Percentiles rank a stretch among this genome's conserved stretches.
These are phyloP conservation scores for Pittosporum tobira DNA, from an alignment of 129 eudicot species.

Conservation along the genomic window DNA sequence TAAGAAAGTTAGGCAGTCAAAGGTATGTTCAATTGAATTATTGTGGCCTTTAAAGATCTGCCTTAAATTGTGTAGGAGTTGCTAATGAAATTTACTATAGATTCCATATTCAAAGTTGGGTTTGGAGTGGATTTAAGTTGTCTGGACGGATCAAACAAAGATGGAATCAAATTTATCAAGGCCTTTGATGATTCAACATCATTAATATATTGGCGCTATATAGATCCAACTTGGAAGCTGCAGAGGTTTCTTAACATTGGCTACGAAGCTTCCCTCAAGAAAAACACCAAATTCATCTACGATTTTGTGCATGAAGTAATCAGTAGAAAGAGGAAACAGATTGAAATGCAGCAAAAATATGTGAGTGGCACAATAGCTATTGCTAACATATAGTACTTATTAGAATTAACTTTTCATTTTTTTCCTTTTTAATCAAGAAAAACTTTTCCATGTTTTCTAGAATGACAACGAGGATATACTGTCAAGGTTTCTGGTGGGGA, in stretches of 20 bases:
- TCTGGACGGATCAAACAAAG: constrained; percentile 47
- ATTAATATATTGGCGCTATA: constrained; percentile 50
- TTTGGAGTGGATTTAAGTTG: constrained; percentile 78
- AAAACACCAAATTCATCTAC: constrained; percentile 40
- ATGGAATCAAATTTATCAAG: constrained; percentile 41
- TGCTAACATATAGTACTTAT: background rate
- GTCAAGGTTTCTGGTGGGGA: constrained; percentile 56
- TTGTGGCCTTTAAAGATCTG: no score
- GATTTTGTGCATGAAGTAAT: constrained; percentile 44
- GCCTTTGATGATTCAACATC: constrained; percentile 76
- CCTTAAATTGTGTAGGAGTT: constrained; percentile 49
- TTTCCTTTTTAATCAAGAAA: no score
- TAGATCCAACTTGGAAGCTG: constrained; percentile 65
- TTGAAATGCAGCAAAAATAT: constrained; percentile 26
- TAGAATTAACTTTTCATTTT: background rate
- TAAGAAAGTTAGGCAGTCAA: no score
- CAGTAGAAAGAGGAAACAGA: constrained; percentile 30
- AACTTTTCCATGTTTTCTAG: constrained; percentile 25
- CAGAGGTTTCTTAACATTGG: constrained; percentile 54
- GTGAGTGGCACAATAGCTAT: no score
- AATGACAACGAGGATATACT: constrained; percentile 58
- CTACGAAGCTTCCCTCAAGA: constrained; percentile 46
- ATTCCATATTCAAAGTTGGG: constrained; percentile 74
- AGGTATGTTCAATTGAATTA: no score
- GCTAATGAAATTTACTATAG: constrained; percentile 49